Evolutionary conservation across 179 eudicot species (phyloP), one percentile per base, ranked within the genome.

Genomic region (Spergularia azorica): DNA sequence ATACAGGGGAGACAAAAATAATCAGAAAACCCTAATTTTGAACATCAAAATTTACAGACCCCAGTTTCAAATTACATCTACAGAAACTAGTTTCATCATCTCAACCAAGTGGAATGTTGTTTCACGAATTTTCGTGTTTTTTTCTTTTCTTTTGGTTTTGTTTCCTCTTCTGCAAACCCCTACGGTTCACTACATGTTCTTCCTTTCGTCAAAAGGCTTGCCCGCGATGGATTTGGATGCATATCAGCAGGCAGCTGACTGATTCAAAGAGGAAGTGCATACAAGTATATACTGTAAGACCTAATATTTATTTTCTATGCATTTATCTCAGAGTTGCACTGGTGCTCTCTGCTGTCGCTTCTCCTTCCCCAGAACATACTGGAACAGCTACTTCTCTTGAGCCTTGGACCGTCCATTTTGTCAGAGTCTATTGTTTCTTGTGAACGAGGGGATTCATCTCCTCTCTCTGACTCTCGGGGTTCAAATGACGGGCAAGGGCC

Each of bases 281-380:
- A 68, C 55, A 50, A 68, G 11, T 69, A 18, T 21, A 13, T 20
- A 20, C 21, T 62, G 63, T 12, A 62, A 9, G 65, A 62, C 15
- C 36, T 46, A 73, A 56, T 51, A 43, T 36, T 32, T 51, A 26
- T 36, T 32, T n/a, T 26, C 73, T 76, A 90, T 15, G 97, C 89
- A 79, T 91, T 95, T 16, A 95, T 93, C 79, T 95, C 99, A 0
- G 97, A 88, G 73, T 95, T 91, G 84, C 97, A 93, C 77, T 89
- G 95, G 50, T 93, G 81, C 84, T 93, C 99, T 83, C 97, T 87
- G 83, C 97, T 95, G 85, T 96, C 91, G 82, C 99, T 95, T 80
- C 97, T 86, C 79, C 97, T 79, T 17, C 92, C 86, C 99, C 97
- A 91, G 64, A 95, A 95, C 95, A 95, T 87, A 80, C 86, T 88